Conservation (phyloP, 2,329 filamentous ascomycete genomes). For the Incumbomyces delicatus region DNA sequence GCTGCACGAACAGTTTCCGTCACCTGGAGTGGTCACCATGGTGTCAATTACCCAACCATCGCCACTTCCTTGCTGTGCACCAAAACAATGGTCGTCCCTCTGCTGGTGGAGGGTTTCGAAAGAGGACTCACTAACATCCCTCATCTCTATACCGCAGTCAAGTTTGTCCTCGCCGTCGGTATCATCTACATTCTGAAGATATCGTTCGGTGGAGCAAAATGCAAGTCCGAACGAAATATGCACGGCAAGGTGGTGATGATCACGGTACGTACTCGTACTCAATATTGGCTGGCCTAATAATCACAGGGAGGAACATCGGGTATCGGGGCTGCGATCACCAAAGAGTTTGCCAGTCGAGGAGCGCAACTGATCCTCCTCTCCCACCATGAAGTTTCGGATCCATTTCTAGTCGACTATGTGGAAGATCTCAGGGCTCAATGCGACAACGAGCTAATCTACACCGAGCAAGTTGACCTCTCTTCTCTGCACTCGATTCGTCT, state of each 20-base stretch:
- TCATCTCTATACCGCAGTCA: constrained; percentile 43
- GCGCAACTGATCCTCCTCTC: constrained; percentile 88
- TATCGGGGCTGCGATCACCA: constrained; percentile 68
- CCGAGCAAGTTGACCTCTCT: constrained; percentile 83
- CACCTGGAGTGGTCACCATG: background rate
- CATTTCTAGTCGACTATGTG: constrained; percentile 86
- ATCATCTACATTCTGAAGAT: constrained; percentile 55
- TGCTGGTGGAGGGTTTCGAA: constrained; percentile 44
- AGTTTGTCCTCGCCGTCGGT: constrained; percentile 42
- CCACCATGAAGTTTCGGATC: constrained; percentile 67
- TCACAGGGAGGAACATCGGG: constrained; percentile 76
- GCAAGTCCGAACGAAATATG: constrained; percentile 70
- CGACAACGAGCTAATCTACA: constrained; percentile 80
- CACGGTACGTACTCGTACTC: constrained; percentile 48
- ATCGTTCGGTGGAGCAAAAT: constrained; percentile 67
- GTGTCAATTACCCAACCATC: background rate
- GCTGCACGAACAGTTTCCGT: too few relatives aligned
- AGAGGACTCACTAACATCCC: constrained; percentile 48
- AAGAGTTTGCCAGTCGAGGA: constrained; percentile 66
- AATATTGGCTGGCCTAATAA: constrained; percentile 1
- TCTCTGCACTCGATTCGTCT: constrained; percentile 82
- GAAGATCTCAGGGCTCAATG: constrained; percentile 71
- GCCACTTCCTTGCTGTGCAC: too few relatives aligned
- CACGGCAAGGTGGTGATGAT: constrained; percentile 90
- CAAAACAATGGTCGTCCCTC: constrained; percentile 50